Conservation (phyloP, 805 yeast species). For the Grigorovia transvaalensis region DNA sequence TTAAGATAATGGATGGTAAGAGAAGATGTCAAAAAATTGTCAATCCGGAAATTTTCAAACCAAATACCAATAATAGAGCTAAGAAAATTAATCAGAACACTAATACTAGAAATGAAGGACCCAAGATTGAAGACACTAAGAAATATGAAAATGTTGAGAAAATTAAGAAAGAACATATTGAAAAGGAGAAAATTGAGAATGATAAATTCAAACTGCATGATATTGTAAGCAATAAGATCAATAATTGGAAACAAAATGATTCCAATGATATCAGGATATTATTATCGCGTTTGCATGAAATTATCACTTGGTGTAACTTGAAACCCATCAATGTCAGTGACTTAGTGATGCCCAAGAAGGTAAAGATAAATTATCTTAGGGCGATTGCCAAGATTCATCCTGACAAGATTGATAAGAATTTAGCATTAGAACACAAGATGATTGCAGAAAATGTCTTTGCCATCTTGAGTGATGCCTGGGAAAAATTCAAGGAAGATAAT, state of each 20-base stretch:
- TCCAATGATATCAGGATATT: constrained; percentile 74
- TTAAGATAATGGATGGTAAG: constrained; percentile 65
- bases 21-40: constrained; percentile 63
- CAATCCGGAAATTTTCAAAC: constrained; percentile 34
- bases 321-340: constrained; percentile 57
- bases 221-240: constrained; percentile 42
- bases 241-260: constrained; percentile 62
- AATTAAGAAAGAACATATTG: constrained; percentile 35
- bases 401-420: constrained; percentile 59
- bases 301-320: constrained; percentile 69
- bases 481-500: constrained; percentile 55
- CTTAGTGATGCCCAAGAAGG: constrained; percentile 80
- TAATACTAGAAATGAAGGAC: constrained; percentile 3
- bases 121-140: neutral
- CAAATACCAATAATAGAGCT: constrained; percentile 7
- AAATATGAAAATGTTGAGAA: constrained; percentile 37
- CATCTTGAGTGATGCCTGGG: constrained; percentile 84
- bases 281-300: constrained; percentile 53
- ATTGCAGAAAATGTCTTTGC: constrained; percentile 83
- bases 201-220: constrained; percentile 58
- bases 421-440: constrained; percentile 59
- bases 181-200: constrained; percentile 34
- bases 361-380: constrained; percentile 76
- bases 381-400: constrained; percentile 85
- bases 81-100: constrained; percentile 1